phyloP scores from a whole-genome alignment of 306 rosid species.

The Pueraria montana region DNA sequence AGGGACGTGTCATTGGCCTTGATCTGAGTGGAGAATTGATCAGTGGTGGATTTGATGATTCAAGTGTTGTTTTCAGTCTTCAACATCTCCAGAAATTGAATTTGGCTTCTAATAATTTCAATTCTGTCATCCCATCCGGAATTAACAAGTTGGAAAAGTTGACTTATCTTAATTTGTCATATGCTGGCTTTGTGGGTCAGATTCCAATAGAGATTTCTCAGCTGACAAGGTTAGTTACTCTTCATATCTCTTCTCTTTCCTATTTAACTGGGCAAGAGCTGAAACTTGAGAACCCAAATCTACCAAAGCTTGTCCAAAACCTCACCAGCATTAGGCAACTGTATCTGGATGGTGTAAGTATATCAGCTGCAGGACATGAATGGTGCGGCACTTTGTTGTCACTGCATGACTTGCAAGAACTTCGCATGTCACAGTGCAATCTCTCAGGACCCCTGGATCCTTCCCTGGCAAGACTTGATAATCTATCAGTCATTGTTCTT shows the following conservation, averaged over 20 bases:
- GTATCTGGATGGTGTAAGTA: conserved; percentile 61
- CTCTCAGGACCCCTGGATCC: conserved; percentile 55
- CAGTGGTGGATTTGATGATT: conserved; percentile 42
- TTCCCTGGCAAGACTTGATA: conserved; percentile 32
- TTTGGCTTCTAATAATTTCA: conserved; percentile 44
- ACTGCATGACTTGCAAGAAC: conserved; percentile 30
- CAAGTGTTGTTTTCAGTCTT: conserved; percentile 50
- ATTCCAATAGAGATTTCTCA: conserved; percentile 57
- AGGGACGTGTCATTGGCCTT: conserved; percentile 48
- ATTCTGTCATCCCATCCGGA: conserved; percentile 46
- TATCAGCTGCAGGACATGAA: conserved; percentile 52
- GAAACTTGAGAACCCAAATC: conserved; percentile 52
- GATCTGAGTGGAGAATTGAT: conserved; percentile 53
- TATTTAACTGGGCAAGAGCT: neutral
- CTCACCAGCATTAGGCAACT: conserved; percentile 51
- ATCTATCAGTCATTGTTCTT: conserved; percentile 46
- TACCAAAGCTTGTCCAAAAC: conserved; percentile 44
- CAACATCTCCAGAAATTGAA: conserved; percentile 47
- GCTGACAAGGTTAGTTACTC: conserved; percentile 55
- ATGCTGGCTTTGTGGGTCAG: conserved; percentile 53
- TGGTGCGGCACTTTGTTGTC: conserved; percentile 55
- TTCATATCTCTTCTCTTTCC: conserved; percentile 47
- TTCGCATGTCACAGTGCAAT: conserved; percentile 34
- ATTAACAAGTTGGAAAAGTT: conserved; percentile 51
- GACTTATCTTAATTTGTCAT: conserved; percentile 47